Conservation (phyloP, 352 stramenopile genomes). For the Paralagenidium karlingii region DNA sequence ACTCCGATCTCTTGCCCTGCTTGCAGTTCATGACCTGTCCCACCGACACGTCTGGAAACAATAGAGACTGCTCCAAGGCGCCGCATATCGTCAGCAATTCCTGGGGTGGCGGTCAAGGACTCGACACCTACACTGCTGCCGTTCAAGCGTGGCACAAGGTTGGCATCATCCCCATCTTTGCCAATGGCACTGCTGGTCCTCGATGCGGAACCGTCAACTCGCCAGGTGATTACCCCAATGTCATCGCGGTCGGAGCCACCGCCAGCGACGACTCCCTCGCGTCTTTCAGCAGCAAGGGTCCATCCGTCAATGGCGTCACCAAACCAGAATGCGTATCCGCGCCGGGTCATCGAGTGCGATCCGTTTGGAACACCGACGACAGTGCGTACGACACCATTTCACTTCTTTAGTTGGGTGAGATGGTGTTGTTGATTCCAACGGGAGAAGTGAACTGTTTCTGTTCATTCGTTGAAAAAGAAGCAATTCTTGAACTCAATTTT, state of each 20-base stretch:
- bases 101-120: conserved; percentile 11
- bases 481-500: too few relatives aligned
- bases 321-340: conserved; percentile 33
- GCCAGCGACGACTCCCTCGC: conserved; percentile 8
- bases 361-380: conserved; percentile 19
- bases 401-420: too few relatives aligned
- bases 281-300: conserved; percentile 18
- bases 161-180: conserved; percentile 21
- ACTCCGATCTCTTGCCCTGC: conserved; percentile 10
- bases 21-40: conserved; percentile 14
- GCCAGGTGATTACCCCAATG: conserved; percentile 11
- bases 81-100: conserved; percentile 23
- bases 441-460: too few relatives aligned
- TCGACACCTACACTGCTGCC: conserved; percentile 9
- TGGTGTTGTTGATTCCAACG: too few relatives aligned
- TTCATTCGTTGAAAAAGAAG: too few relatives aligned
- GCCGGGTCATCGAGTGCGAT: conserved; percentile 19
- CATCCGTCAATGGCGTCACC: conserved; percentile 12
- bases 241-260: conserved; percentile 19
- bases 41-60: conserved; percentile 1
- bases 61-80: conserved; percentile 17
- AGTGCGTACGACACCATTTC: conserved; percentile 17
- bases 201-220: conserved; percentile 11
- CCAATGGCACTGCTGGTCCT: conserved; percentile 16
- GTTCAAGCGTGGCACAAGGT: conserved; percentile 15